A percentile compares a stretch with the other conserved stretches of the same genome.
Evolutionary conservation across 2,329 filamentous ascomycete genomes (phyloP).

Genomic region (Nigrospora oryzae): DNA sequence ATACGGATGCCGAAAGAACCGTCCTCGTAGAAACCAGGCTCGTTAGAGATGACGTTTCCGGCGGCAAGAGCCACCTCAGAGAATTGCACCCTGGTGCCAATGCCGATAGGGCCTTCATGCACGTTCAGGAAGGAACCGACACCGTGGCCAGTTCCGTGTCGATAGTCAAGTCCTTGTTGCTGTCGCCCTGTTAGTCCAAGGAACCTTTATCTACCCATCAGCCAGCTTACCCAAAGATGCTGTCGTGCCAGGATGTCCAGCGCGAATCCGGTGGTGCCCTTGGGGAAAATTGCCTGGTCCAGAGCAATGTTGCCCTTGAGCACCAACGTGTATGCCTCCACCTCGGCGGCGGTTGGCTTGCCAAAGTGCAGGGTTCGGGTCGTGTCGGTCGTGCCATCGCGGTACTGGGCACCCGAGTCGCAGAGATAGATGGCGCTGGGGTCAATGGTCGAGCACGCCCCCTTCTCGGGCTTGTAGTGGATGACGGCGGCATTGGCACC

Average conservation of each 20-base stretch:
- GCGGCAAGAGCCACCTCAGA: conserved; percentile 80
- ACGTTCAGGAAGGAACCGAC: conserved; percentile 95
- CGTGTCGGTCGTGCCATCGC: conserved; percentile 92
- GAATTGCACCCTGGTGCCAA: conserved; percentile 86
- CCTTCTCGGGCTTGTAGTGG: conserved; percentile 85
- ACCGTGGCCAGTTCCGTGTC: conserved; percentile 93
- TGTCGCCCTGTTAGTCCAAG: conserved; percentile 14
- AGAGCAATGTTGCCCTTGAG: conserved; percentile 90
- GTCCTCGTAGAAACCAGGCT: conserved; percentile 96
- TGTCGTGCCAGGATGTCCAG: conserved; percentile 84
- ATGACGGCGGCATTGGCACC: conserved; percentile 85
- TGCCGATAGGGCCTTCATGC: conserved; percentile 93
- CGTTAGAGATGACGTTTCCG: conserved; percentile 94
- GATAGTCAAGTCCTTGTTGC: conserved; percentile 80
- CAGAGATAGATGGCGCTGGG: conserved; percentile 84
- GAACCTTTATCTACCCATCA: conserved; percentile 9
- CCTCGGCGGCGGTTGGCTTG: conserved; percentile 72
- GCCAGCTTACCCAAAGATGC: conserved; percentile 67
- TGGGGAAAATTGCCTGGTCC: conserved; percentile 81
- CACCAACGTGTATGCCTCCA: conserved; percentile 85
- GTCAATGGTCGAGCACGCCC: conserved; percentile 75
- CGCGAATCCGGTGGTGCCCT: conserved; percentile 89
- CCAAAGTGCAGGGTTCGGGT: conserved; percentile 92
- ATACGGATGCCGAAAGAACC: conserved; percentile 91
- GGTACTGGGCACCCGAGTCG: conserved; percentile 93